Base-by-base conservation (phyloP, 2,329 filamentous ascomycete genomes). In the Hysterium pulicare region DNA sequence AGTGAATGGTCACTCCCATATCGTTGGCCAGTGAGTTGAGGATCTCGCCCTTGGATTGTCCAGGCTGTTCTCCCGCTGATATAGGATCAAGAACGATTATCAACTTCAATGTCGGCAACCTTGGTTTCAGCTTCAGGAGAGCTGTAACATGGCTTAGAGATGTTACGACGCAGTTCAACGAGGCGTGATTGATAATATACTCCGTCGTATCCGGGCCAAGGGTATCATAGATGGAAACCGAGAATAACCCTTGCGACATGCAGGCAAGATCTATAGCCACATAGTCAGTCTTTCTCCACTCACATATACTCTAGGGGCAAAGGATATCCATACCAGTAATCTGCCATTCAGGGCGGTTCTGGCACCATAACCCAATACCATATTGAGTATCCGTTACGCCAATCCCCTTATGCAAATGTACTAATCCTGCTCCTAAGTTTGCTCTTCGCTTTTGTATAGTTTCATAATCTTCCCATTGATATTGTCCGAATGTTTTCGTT, bases 141-240 rank as follows among this genome's bases (percentile, higher is more conserved):
- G 82, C 80, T 2, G 89, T 83, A 40, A 96, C 83, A 60, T 95
- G 90, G 33, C 82, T 81, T 34, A 96, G 73, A 21, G 87, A 90
- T 45, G 87, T 84, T 49, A 86, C 82, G 30, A 97, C 81, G 58
- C 83, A 87, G 45, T 76, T 68, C 43, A 97, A 73, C 48, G 83
- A 78, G 41, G 89, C 82, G 66, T 97, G 91, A 69, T 94, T 94
- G 72, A 97, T 86, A 68, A 98, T 96, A 71, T 87, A 97, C 71
- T 97, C 90, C 44, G 87, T 90, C 2, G 90, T 82, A 53, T 95
- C 88, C 10, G 91, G 85, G 8, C 91, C 91, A 4, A 98, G 80
- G 10, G 91, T 96, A 68, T 97, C 93, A 73, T 98, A 98, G 38
- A 98, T 84, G 4, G 91, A 95, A 42, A 98, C 90, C 17, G 86